phyloP scores from a whole-genome alignment of 352 stramenopile genomes.

The Pythium oligandrum region DNA sequence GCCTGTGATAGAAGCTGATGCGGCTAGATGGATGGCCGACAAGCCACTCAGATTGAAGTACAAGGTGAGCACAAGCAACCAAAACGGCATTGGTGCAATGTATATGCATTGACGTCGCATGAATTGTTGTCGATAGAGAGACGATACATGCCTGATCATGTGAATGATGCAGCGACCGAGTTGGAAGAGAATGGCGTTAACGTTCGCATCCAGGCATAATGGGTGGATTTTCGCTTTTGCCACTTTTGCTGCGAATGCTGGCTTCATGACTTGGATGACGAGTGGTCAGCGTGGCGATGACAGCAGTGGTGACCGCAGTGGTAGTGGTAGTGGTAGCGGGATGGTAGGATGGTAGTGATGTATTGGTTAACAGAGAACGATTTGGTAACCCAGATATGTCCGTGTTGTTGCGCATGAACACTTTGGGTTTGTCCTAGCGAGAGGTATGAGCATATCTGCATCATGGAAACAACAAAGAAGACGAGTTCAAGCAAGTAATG shows the following conservation, averaged over 20 bases:
- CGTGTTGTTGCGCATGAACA: no score
- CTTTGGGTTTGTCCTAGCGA: no score
- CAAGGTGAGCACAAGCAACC: slow-evolving; percentile 41
- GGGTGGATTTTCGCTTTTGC: slow-evolving; percentile 14
- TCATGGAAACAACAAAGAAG: no score
- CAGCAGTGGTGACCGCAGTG: neutral
- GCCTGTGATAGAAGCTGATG: slow-evolving; percentile 4
- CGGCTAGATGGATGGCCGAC: slow-evolving; percentile 19
- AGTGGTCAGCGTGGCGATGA: neutral
- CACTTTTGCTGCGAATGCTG: slow-evolving; percentile 1
- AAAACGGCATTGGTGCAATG: slow-evolving; percentile 32
- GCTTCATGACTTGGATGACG: no score
- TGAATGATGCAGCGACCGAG: slow-evolving; percentile 13
- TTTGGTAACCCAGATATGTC: no score
- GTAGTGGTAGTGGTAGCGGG: no score
- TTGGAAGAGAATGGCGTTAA: slow-evolving; percentile 22
- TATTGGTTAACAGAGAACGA: no score
- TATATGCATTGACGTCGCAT: slow-evolving; percentile 18
- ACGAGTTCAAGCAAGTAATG: no score
- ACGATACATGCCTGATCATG: slow-evolving; percentile 8
- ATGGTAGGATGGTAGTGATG: no score
- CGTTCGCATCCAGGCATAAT: slow-evolving; percentile 48
- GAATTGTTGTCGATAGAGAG: slow-evolving; percentile 6
- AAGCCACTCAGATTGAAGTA: slow-evolving; percentile 9
- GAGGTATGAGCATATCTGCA: no score